Evolutionary conservation across 1,284 basidiomycete genomes (phyloP).

Genomic region (Ustilago trichophora): DNA sequence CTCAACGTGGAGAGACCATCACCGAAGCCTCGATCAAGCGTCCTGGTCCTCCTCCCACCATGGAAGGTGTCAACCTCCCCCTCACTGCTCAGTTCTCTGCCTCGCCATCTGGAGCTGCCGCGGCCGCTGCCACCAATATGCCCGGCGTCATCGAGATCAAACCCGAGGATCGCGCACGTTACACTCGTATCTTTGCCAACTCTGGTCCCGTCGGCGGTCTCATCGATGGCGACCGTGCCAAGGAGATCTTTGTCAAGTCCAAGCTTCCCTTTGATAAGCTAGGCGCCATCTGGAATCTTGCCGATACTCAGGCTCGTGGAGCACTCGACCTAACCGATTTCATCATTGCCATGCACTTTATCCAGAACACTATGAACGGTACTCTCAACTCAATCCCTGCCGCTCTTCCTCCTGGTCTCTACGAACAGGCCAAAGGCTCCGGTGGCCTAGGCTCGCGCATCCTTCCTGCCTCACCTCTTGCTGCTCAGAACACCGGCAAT

Average conservation of each 20-base stretch:
- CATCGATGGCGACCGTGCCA: slow-evolving; percentile 81
- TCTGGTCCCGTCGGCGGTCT: slow-evolving; percentile 59
- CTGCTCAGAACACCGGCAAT: slow-evolving; percentile 52
- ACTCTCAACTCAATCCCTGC: slow-evolving; percentile 79
- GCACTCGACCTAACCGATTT: slow-evolving; percentile 90
- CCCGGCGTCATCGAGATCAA: slow-evolving; percentile 54
- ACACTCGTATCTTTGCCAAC: slow-evolving; percentile 65
- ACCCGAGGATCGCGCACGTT: slow-evolving; percentile 63
- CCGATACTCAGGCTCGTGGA: slow-evolving; percentile 92
- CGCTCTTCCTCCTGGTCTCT: slow-evolving; percentile 84
- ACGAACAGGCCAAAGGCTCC: slow-evolving; percentile 75
- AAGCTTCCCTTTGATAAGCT: slow-evolving; percentile 88
- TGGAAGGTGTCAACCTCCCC: slow-evolving; percentile 76
- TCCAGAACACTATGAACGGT: slow-evolving; percentile 85
- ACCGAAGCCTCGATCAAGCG: slow-evolving; percentile 67
- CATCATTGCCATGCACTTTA: slow-evolving; percentile 90
- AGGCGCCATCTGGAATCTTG: slow-evolving; percentile 93
- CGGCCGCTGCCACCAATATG: slow-evolving; percentile 17
- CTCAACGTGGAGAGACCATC: slow-evolving; percentile 83
- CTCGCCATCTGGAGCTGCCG: slow-evolving; percentile 9
- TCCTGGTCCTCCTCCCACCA: slow-evolving; percentile 79
- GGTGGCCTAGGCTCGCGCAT: slow-evolving; percentile 36
- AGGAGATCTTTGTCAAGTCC: slow-evolving; percentile 92
- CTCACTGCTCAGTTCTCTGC: slow-evolving; percentile 33
- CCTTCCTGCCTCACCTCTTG: slow-evolving; percentile 38